Evolutionary conservation across 2,329 filamentous ascomycete genomes (phyloP), one percentile per base, ranked within the genome.

Genomic region (Neocatenulostroma microsporum): DNA sequence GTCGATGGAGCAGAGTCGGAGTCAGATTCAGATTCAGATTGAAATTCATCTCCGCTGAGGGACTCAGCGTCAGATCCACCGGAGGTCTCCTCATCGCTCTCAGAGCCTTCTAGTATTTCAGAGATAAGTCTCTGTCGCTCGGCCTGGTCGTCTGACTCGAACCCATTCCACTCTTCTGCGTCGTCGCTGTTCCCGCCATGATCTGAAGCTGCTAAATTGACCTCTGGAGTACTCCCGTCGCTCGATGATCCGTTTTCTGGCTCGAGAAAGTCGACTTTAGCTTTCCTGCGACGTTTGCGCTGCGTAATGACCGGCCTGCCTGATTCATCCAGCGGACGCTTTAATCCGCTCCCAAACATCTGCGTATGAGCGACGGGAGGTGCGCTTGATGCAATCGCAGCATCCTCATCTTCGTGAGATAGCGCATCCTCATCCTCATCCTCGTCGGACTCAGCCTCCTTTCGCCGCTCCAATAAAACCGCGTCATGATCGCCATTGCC

Each of bases 221-320:
- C n/a, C n/a, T n/a, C n/a, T n/a, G n/a, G n/a, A n/a, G n/a, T n/a
- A n/a, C n/a, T n/a, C n/a, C n/a, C n/a, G n/a, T n/a, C n/a, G n/a
- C n/a, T n/a, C n/a, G n/a, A n/a, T n/a, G n/a, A n/a, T n/a, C n/a
- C n/a, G n/a, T n/a, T n/a, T n/a, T n/a, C n/a, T n/a, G n/a, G n/a
- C n/a, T n/a, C n/a, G n/a, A n/a, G n/a, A n/a, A n/a, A n/a, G n/a
- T n/a, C n/a, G n/a, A n/a, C n/a, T n/a, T n/a, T n/a, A n/a, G n/a
- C n/a, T 60, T 43, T 66, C 68, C 49, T 58, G 67, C 55, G 58
- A 67, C 56, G 67, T 60, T 89, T 87, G 34, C 86, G 74, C 57
- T 86, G n/a, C n/a, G n/a, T 81, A 35, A 96, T 77, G 3, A 94
- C 68, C 0, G 89, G 91, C 37, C 77, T 77, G 5, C 89, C 86